A percentile compares a stretch with the other conserved stretches of the same genome.
These are phyloP conservation scores for Geotrichum australiense DNA, from an alignment of 1,139 yeast species.

Conservation along the genomic window DNA sequence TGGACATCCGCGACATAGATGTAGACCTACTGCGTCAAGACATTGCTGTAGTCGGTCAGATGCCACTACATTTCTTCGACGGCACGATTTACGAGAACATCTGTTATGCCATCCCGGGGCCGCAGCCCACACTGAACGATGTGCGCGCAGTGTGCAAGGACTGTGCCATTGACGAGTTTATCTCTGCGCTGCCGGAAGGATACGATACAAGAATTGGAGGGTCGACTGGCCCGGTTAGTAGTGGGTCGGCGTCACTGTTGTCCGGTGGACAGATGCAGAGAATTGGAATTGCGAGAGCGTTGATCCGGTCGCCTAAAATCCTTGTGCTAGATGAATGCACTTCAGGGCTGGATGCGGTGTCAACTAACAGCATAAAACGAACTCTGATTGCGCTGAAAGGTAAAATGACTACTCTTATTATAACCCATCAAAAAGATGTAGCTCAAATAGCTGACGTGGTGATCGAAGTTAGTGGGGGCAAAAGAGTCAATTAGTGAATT, in stretches of 20 bases:
- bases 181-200: slow-evolving; percentile 30
- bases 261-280: slow-evolving; percentile 89
- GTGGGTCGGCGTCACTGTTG: slow-evolving; percentile 35
- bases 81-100: slow-evolving; percentile 75
- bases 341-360: slow-evolving; percentile 59
- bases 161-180: slow-evolving; percentile 34
- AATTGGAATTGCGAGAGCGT: slow-evolving; percentile 76
- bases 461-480: slow-evolving; percentile 19
- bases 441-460: slow-evolving; percentile 39
- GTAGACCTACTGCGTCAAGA: slow-evolving; percentile 55
- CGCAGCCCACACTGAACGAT: slow-evolving; percentile 32
- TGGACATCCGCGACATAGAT: slow-evolving; percentile 50
- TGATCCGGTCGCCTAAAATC: slow-evolving; percentile 51
- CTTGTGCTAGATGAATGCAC: slow-evolving; percentile 70
- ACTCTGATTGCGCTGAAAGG: slow-evolving; percentile 49
- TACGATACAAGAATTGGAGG: slow-evolving; percentile 46
- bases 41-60: slow-evolving; percentile 80
- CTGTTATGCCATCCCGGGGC: slow-evolving; percentile 42
- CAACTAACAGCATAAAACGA: slow-evolving; percentile 37
- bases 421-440: slow-evolving; percentile 83
- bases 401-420: slow-evolving; percentile 62
- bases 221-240: slow-evolving; percentile 27
- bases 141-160: slow-evolving; percentile 26
- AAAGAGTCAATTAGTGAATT: neutral
- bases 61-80: slow-evolving; percentile 62